Evolutionary conservation across 805 yeast genomes (phyloP).

Genomic region (Candida andamanensis): DNA sequence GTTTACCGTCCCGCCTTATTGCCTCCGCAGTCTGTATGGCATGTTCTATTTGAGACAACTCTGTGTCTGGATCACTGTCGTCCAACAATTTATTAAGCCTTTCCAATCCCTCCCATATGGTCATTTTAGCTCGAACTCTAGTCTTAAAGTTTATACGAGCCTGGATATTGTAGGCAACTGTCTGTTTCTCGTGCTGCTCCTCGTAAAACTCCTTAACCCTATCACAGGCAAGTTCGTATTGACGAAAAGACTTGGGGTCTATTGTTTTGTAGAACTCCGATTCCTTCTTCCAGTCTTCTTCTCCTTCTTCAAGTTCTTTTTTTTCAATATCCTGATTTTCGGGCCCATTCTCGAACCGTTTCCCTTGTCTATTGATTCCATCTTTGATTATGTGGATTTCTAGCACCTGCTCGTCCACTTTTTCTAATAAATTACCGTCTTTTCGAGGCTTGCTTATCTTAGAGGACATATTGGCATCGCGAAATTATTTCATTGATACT

Average conservation of each 20-base stretch:
- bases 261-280: conserved; percentile 26
- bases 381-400: conserved; percentile 19
- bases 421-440: conserved; percentile 17
- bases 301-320: conserved; percentile 1
- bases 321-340: background rate
- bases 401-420: conserved; percentile 23
- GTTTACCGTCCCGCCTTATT: conserved; percentile 59
- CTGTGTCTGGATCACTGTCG: conserved; percentile 74
- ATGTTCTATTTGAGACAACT: conserved; percentile 68
- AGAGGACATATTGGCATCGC: background rate
- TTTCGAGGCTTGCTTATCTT: background rate
- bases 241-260: conserved; percentile 47
- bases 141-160: conserved; percentile 70
- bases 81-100: conserved; percentile 58
- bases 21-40: conserved; percentile 76
- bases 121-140: conserved; percentile 59
- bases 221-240: conserved; percentile 64
- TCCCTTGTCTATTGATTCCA: conserved; percentile 6
- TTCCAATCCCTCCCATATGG: conserved; percentile 67
- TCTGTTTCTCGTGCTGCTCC: conserved; percentile 66
- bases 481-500: too few relatives aligned
- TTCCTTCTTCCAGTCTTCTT: conserved; percentile 21
- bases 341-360: background rate
- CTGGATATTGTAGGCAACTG: conserved; percentile 67
- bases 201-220: conserved; percentile 61